phyloP scores from a whole-genome alignment of 2,329 filamentous ascomycete genomes.

The Beauveria medogensis region DNA sequence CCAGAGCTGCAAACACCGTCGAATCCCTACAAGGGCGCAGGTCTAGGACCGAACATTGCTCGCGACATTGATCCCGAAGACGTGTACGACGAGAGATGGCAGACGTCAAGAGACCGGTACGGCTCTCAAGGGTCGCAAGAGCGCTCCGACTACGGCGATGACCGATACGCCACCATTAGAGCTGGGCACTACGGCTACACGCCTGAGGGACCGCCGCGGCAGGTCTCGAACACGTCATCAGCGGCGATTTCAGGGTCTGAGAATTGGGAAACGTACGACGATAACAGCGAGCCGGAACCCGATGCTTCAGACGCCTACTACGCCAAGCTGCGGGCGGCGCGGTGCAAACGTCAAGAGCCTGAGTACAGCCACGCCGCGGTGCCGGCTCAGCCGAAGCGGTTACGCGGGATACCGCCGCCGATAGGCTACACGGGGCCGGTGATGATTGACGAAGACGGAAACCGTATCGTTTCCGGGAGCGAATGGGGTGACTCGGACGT shows the following conservation, averaged over 20 bases:
- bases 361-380: slow-evolving; percentile 36
- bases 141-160: slow-evolving; percentile 27
- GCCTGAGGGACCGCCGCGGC: slow-evolving; percentile 40
- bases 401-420: slow-evolving; percentile 44
- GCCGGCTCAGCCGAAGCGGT: slow-evolving; percentile 42
- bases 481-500: slow-evolving; percentile 62
- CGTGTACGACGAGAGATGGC: slow-evolving; percentile 63
- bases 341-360: slow-evolving; percentile 53
- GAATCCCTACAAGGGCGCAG: slow-evolving; percentile 40
- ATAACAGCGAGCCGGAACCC: slow-evolving; percentile 66
- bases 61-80: slow-evolving; percentile 67
- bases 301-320: slow-evolving; percentile 75
- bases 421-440: slow-evolving; percentile 37
- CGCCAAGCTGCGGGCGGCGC: slow-evolving; percentile 63
- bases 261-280: slow-evolving; percentile 97
- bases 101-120: slow-evolving; percentile 24
- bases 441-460: slow-evolving; percentile 50
- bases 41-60: slow-evolving; percentile 47
- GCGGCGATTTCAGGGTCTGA: slow-evolving; percentile 75
- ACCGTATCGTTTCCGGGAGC: slow-evolving; percentile 54
- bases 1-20: slow-evolving; percentile 43
- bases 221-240: slow-evolving; percentile 62
- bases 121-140: slow-evolving; percentile 33
- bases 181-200: slow-evolving; percentile 28
- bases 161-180: slow-evolving; percentile 35